Evolutionary conservation across 1,139 yeast species (phyloP).

Genomic region (Candida albicans): DNA sequence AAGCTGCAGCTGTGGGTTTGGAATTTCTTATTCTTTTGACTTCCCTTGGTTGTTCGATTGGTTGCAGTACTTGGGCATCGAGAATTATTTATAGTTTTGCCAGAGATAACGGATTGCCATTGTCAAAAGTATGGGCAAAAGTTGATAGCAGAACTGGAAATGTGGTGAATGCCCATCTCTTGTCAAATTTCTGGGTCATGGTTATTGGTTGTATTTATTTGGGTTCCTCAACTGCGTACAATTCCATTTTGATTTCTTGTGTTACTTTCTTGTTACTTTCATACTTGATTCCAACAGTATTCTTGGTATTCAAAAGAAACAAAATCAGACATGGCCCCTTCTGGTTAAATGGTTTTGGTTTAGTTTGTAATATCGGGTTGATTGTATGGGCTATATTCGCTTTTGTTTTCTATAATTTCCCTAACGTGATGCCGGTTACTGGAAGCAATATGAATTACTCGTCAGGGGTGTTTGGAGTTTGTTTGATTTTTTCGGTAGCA

Average conservation of each 20-base stretch:
- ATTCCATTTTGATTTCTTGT: slow-evolving; percentile 41
- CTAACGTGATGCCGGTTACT: slow-evolving; percentile 45
- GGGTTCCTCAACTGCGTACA: slow-evolving; percentile 45
- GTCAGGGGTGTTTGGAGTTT: slow-evolving; percentile 38
- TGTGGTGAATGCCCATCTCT: slow-evolving; percentile 37
- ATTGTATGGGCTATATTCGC: slow-evolving; percentile 41
- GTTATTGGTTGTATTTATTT: slow-evolving; percentile 41
- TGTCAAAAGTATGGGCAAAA: slow-evolving; percentile 34
- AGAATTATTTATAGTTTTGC: slow-evolving; percentile 77
- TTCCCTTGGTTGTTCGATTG: slow-evolving; percentile 67
- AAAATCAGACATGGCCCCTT: slow-evolving; percentile 43
- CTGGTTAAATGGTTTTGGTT: slow-evolving; percentile 46
- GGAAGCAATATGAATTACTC: slow-evolving; percentile 49
- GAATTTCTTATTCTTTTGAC: slow-evolving; percentile 60
- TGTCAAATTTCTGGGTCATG: slow-evolving; percentile 38
- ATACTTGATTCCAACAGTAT: slow-evolving; percentile 34
- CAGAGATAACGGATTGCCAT: slow-evolving; percentile 56
- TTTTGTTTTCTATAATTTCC: slow-evolving; percentile 43
- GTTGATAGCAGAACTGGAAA: slow-evolving; percentile 32
- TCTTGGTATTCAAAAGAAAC: slow-evolving; percentile 36
- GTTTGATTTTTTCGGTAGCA: slow-evolving; percentile 30
- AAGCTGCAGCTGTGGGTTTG: slow-evolving; percentile 58
- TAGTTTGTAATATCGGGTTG: slow-evolving; percentile 9
- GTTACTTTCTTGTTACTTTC: slow-evolving; percentile 37
- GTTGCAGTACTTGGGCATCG: slow-evolving; percentile 77